These are phyloP conservation scores for Sherardia arvensis DNA, from an alignment of 257 asterid species.

Conservation along the genomic window DNA sequence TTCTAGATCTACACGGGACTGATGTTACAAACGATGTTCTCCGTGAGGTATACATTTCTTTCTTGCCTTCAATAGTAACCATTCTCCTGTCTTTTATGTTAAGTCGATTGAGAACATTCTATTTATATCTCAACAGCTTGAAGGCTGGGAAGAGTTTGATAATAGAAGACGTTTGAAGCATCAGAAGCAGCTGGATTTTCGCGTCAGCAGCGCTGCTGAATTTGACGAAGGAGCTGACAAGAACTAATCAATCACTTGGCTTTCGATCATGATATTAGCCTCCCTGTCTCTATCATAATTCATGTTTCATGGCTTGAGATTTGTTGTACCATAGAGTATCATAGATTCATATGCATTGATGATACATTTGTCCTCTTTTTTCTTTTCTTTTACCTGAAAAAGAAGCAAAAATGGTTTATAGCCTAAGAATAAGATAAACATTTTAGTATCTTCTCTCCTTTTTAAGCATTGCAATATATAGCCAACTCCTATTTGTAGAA, in stretches of 20 bases:
- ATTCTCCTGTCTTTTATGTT: neutral
- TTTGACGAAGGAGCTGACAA: conserved; percentile 98
- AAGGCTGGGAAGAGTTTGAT: conserved; percentile 90
- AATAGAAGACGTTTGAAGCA: conserved; percentile 69
- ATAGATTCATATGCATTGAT: neutral
- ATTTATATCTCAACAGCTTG: conserved; percentile 34
- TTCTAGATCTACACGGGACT: conserved; percentile 79
- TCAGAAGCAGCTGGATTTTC: conserved; percentile 89
- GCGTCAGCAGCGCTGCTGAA: conserved; percentile 53
- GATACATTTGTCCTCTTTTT: neutral
- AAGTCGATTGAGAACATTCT: neutral
- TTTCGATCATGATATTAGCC: neutral
- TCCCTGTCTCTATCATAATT: neutral
- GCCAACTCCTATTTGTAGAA: too few relatives aligned
- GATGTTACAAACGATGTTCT: conserved; percentile 74
- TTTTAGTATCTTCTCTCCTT: too few relatives aligned
- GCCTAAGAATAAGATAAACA: too few relatives aligned
- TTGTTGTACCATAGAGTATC: neutral
- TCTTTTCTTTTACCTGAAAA: neutral
- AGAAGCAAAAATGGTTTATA: neutral
- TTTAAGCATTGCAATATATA: too few relatives aligned
- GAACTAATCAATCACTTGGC: conserved; percentile 17
- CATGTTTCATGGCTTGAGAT: too few relatives aligned
- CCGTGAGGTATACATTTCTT: conserved; percentile 40
- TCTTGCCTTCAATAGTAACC: neutral